These are phyloP conservation scores for Selaginella moellendorffii DNA, from an alignment of 75 land plant species.

Conservation along the genomic window DNA sequence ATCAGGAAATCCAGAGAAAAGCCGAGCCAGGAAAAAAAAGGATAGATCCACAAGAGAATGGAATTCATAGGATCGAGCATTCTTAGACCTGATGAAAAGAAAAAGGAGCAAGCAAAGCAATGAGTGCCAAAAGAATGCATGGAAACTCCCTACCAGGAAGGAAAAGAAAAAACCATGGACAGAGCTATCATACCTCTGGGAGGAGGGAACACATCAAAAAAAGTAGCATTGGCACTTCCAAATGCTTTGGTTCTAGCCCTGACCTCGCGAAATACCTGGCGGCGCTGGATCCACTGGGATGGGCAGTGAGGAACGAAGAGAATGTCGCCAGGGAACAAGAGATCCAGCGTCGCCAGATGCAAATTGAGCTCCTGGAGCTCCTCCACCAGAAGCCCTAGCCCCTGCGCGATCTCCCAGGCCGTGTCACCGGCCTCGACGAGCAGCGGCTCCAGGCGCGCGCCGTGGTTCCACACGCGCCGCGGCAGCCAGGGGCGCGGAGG, in stretches of 20 bases:
- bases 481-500: conserved; percentile 7
- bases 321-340: conserved; percentile 19
- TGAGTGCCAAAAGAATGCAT: no score
- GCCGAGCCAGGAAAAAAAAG: no score
- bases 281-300: no score
- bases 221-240: conserved; percentile 17
- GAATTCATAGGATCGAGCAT: no score
- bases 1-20: no score
- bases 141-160: background rate
- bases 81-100: no score
- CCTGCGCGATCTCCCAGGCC: conserved; percentile 22
- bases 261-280: conserved; percentile 11
- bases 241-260: conserved; percentile 14
- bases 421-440: conserved; percentile 20
- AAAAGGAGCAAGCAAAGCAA: no score
- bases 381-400: conserved; percentile 15
- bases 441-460: no score
- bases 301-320: conserved; percentile 15
- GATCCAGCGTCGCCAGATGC: conserved; percentile 11
- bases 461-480: conserved; percentile 9
- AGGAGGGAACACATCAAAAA: conserved; percentile 21
- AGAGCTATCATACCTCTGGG: conserved; percentile 15
- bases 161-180: background rate
- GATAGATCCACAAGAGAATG: no score
- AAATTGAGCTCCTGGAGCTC: conserved; percentile 16